These are phyloP conservation scores for Colletotrichum sp. DNA, from an alignment of 2,329 filamentous ascomycete species.

Conservation along the genomic window DNA sequence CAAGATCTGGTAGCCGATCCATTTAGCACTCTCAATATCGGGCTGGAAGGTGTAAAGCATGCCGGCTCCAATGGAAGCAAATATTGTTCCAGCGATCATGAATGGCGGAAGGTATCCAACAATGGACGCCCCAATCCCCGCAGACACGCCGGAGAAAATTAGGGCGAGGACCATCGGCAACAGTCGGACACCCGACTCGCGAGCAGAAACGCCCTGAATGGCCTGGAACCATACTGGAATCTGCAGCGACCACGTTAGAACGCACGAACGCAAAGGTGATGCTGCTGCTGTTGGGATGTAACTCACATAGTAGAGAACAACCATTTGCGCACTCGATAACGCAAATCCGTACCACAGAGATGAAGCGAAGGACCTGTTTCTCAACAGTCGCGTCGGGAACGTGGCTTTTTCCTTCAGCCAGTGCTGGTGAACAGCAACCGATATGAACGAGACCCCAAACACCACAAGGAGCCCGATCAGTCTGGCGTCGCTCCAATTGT, in stretches of 20 bases:
- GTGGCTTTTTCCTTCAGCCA: background rate
- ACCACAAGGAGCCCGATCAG: background rate
- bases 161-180: slow-evolving; percentile 41
- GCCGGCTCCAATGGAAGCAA: background rate
- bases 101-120: slow-evolving; percentile 1
- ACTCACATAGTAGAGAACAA: slow-evolving; percentile 5
- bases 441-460: background rate
- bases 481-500: slow-evolving; percentile 25
- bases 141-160: background rate
- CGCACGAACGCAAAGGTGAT: background rate
- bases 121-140: background rate
- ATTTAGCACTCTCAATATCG: background rate
- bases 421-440: background rate
- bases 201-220: slow-evolving; percentile 42
- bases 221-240: slow-evolving; percentile 52
- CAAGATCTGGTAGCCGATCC: slow-evolving; percentile 16
- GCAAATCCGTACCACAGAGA: background rate
- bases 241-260: slow-evolving; percentile 7
- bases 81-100: background rate
- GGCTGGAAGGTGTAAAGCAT: background rate
- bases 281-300: background rate
- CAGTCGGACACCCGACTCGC: slow-evolving; percentile 43
- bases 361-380: background rate
- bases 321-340: background rate
- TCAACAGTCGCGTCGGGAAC: background rate